Evolutionary conservation across 768 basidiomycete species (phyloP), one percentile per base, ranked within the genome.

Genomic region (Gymnopilus junonius): DNA sequence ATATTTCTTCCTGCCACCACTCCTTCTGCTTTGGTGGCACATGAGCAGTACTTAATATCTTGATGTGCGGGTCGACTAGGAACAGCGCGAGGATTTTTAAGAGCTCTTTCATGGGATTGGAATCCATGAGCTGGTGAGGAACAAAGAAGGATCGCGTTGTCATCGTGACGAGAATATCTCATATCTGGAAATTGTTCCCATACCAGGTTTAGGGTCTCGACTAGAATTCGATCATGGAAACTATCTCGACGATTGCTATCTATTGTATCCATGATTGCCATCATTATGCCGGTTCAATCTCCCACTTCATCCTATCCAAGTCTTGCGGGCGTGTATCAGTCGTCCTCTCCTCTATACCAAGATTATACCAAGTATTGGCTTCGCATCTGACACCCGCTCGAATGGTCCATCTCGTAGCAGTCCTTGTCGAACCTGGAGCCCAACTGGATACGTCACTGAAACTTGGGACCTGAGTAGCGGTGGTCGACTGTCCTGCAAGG

Each of bases 11-110:
- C 20, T 46, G 14, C 61, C 65, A 65, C 65, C 65, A 65, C 23
- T 65, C 65, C 50, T 40, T 39, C 39, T 55, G 45, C 29, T 65
- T 60, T 23, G 35, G 51, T 2, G 65, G 65, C 3, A 65, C 65
- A 54, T 65, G 58, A 17, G 67, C 65, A 4, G 73, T 66, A n/a
- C 72, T 71, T 14, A 68, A 53, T 14, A 74, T 62, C 14, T 34
- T 59, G 27, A 67, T 40, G 29, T 70, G 57, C 15, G 73, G 74
- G 57, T 80, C 76, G 59, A 79, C 71, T 31, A 80, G 75, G 66
- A 77, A 79, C 20, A 80, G 68, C 6, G 73, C 76, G 12, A 81
- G 61, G 32, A 81, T 77, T 64, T 78, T 81, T n/a, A n/a, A n/a
- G n/a, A n/a, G n/a, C n/a, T n/a, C n/a, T n/a, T n/a, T n/a, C n/a